Base-by-base conservation (phyloP, 768 basidiomycete species). In the Lepiota subincarnata region DNA sequence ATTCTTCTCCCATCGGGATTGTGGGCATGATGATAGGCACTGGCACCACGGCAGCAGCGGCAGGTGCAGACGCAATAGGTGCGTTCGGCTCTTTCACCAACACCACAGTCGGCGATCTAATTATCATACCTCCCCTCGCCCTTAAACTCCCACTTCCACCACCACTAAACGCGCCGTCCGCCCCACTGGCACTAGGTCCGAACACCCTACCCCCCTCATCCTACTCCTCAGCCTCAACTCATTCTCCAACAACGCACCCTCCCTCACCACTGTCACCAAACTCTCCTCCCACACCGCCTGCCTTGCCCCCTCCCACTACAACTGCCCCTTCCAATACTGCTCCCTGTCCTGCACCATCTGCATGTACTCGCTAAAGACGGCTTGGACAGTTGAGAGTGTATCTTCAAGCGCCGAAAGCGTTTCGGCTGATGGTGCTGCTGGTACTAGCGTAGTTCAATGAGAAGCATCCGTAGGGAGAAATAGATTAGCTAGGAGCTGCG, bases 261-360 rank as follows among this genome's bases (percentile, higher is more conserved):
- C 91, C 52, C 79, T 76, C 0, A 94, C 93, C 6, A 95, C 92
- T 1, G 83, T 81, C 50, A 86, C 83, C 62, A 98, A 68, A 66
- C 89, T 95, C 70, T 92, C 87, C 69, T 96, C 94, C 95, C 94
- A 97, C 24, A 93, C 73, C 10, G 64, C 72, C 62, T 84, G 83
- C 20, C 84, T 74, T 59, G 78, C 73, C 44, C 77, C 73, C 63
- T 92, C 89, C 20, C 80, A 77, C 57, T 77, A 78, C 8, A 93
- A 71, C 60, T 83, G 79, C 28, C 74, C 69, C 52, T 75, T 77
- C 74, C 83, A 94, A 80, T 87, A 97, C 46, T 79, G 78, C 57
- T 97, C 95, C n/a, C 95, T 76, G 53, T 87, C 85, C 50, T 75
- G 74, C 5, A 78, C 73, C 82, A 94, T 89, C 40, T 76, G 67